phyloP scores from a whole-genome alignment of 495 filamentous ascomycete species.

The Penicillium mononematosum region DNA sequence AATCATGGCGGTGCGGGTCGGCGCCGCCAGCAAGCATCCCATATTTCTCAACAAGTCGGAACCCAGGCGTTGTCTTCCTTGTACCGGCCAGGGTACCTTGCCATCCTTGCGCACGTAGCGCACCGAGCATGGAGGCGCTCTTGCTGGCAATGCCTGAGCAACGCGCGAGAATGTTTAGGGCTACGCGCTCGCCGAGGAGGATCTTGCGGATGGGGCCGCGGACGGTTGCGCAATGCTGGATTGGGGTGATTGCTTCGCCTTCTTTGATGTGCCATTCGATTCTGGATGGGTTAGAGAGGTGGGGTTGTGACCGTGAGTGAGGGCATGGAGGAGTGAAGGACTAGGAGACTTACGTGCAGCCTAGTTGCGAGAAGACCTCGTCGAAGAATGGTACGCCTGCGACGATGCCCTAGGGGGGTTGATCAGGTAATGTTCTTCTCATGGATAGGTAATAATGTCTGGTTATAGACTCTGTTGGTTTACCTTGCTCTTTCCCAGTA shows the following conservation, averaged over 20 bases:
- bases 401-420: constrained; percentile 61
- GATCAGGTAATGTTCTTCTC: neutral
- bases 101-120: constrained; percentile 66
- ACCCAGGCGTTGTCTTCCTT: constrained; percentile 94
- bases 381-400: constrained; percentile 95
- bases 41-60: constrained; percentile 96
- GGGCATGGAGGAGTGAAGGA: neutral
- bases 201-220: constrained; percentile 80
- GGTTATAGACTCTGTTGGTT: neutral
- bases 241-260: constrained; percentile 61
- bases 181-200: constrained; percentile 88
- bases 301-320: neutral
- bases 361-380: constrained; percentile 87
- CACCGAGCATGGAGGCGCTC: constrained; percentile 47
- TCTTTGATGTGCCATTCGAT: constrained; percentile 86
- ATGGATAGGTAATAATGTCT: neutral
- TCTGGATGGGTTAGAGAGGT: constrained; percentile 29
- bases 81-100: constrained; percentile 86
- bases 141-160: constrained; percentile 90
- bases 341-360: constrained; percentile 61
- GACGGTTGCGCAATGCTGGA: constrained; percentile 72
- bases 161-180: constrained; percentile 84
- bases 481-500: constrained; percentile 82
- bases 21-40: constrained; percentile 91
- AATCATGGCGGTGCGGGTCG: constrained; percentile 87